These are phyloP conservation scores for Dillenia suffruticosa DNA, from an alignment of 164 flowering plant genomes.

Conservation along the genomic window DNA sequence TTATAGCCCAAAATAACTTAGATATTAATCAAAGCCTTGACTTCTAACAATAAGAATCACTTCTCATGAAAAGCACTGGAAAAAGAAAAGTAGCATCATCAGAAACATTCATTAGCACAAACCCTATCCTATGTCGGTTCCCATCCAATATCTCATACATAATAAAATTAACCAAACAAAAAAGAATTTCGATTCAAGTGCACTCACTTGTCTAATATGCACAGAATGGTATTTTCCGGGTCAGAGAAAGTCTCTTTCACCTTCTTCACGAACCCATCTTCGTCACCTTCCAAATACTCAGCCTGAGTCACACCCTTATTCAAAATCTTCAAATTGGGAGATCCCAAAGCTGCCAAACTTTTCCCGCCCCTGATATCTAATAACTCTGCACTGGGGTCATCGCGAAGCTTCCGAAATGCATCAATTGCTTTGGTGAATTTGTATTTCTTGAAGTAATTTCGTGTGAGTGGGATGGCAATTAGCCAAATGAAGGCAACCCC, in stretches of 20 bases:
- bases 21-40: no score
- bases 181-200: background rate
- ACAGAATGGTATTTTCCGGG: conserved; percentile 51
- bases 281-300: conserved; percentile 49
- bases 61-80: no score
- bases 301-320: conserved; percentile 49
- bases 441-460: conserved; percentile 58
- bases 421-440: conserved; percentile 61
- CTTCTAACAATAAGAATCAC: no score
- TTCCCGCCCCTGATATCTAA: conserved; percentile 69
- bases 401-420: conserved; percentile 66
- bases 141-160: no score
- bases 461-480: conserved; percentile 59
- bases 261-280: conserved; percentile 59
- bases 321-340: conserved; percentile 71
- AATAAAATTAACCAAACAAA: background rate
- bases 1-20: no score
- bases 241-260: conserved; percentile 51
- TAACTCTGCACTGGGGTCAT: conserved; percentile 56
- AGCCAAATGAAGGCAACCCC: conserved; percentile 79
- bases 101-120: no score
- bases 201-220: conserved; percentile 78
- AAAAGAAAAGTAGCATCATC: background rate
- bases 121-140: no score
- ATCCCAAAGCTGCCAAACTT: conserved; percentile 38